Percentiles rank a stretch among this genome's conserved stretches.
phyloP scores from a whole-genome alignment of 1,139 yeast genomes.

The Waltiozyma solani region DNA sequence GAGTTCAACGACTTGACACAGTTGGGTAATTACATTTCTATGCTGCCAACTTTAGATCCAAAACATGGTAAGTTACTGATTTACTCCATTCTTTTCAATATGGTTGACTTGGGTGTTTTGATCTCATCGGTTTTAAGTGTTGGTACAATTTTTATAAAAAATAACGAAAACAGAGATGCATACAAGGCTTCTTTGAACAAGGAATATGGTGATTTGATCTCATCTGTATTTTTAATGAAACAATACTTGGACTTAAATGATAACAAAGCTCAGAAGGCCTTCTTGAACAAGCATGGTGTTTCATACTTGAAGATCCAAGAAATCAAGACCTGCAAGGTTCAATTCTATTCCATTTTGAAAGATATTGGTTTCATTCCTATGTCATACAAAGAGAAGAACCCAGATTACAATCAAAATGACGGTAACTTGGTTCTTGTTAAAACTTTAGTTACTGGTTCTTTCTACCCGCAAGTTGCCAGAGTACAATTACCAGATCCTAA shows the following conservation, averaged over 20 bases:
- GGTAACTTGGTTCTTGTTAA: constrained; percentile 42
- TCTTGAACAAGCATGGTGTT: constrained; percentile 50
- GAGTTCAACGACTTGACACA: constrained; percentile 51
- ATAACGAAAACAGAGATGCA: constrained; percentile 52
- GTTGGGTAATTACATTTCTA: constrained; percentile 72
- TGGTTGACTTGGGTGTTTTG: constrained; percentile 65
- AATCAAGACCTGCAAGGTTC: constrained; percentile 58
- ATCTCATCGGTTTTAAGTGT: constrained; percentile 67
- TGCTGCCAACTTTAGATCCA: constrained; percentile 74
- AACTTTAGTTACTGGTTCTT: constrained; percentile 69
- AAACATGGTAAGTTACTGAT: constrained; percentile 77
- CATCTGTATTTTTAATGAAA: constrained; percentile 44
- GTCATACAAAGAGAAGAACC: constrained; percentile 24
- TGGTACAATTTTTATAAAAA: constrained; percentile 63
- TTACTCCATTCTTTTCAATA: constrained; percentile 74
- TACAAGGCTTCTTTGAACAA: constrained; percentile 37
- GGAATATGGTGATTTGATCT: constrained; percentile 63
- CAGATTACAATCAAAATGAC: constrained; percentile 37
- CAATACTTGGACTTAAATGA: constrained; percentile 34
- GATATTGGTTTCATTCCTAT: constrained; percentile 71
- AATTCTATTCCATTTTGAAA: constrained; percentile 53
- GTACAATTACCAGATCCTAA: constrained; percentile 79
- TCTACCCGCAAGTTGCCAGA: constrained; percentile 74
- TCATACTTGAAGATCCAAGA: constrained; percentile 63
- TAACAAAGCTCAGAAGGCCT: constrained; percentile 27